Conservation (phyloP, 2,329 filamentous ascomycete species). For the Colletotrichum trifolii region DNA sequence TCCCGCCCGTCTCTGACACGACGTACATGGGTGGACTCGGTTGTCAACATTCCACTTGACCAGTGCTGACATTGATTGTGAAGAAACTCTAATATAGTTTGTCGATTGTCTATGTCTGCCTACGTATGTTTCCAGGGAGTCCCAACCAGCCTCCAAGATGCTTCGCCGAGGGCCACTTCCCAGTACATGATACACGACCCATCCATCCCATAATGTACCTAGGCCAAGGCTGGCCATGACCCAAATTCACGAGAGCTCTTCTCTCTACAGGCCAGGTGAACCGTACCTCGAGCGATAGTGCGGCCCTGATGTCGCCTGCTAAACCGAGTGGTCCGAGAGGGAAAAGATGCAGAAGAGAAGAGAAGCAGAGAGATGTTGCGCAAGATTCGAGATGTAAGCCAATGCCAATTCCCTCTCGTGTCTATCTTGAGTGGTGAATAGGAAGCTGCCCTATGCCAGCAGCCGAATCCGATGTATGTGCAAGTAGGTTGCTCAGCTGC, state of each 20-base stretch:
- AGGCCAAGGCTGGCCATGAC: conserved; percentile 22
- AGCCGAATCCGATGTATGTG: conserved; percentile 19
- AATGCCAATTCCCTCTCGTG: neutral
- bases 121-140: conserved; percentile 12
- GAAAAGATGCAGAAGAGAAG: neutral
- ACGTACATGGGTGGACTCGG: too few relatives aligned
- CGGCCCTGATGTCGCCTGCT: too few relatives aligned
- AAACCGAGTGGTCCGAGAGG: too few relatives aligned
- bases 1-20: too few relatives aligned
- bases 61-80: neutral
- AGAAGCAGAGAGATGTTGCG: conserved; percentile 21
- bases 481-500: conserved; percentile 21
- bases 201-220: too few relatives aligned
- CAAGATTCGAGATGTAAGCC: conserved; percentile 21
- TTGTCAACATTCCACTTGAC: neutral
- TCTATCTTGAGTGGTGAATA: conserved; percentile 16
- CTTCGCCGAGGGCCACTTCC: conserved; percentile 10
- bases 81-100: conserved; percentile 2
- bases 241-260: too few relatives aligned
- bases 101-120: conserved; percentile 20
- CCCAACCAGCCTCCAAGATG: conserved; percentile 7
- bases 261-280: too few relatives aligned
- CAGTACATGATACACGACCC: conserved; percentile 19
- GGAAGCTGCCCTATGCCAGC: conserved; percentile 9
- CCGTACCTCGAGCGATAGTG: too few relatives aligned